Base-by-base conservation (phyloP, 805 yeast genomes). In the Maudiozyma bulderi region DNA sequence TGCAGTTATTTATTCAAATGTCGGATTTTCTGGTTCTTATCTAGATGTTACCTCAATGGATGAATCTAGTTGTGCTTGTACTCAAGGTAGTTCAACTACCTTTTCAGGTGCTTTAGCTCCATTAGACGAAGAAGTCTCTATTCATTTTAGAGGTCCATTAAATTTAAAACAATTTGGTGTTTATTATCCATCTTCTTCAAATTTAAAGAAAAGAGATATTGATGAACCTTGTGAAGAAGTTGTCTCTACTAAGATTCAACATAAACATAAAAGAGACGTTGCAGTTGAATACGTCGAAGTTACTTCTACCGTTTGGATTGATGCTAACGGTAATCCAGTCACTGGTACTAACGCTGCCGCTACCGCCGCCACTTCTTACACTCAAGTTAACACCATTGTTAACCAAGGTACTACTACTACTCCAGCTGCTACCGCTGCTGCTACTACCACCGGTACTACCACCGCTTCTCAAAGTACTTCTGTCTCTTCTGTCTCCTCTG, bases 1-100 rank as follows among this genome's bases (percentile, higher is more conserved):
- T 53, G 90, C 86, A 53, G 74, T 86, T 52, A 71, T 73, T 51
- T 87, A 85, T 74, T 55, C 73, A 43, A 80, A 81, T 57, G 77
- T 93, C 50, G 98, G 98, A 35, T 87, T 75, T 68, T 77, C 93
- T 26, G 96, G 97, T 57, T 70, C 89, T 26, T 93, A 86, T 73
- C 61, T 73, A 58, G 90, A 84, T 57, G 89, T 93, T 57, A 83
- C 90, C 55, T 57, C 66, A 61, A 90, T 93, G 95, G 81, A 83
- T 67, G 80, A 77, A 62, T 51, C 69, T 51, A 60, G 82, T 10
- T 89, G 97, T 65, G 49, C 72, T 35, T 90, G 97, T 74, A 61
- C 84, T n/a, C 82, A 80, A 54, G 58, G 71, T 46, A 58, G 71
- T 46, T 49, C 80, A 26, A 56, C 60, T 39, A 61, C 81, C 8